A percentile compares a stretch with the other conserved stretches of the same genome.
These are phyloP conservation scores for Trichoderma sp. DNA, from an alignment of 2,329 filamentous ascomycete genomes.

Conservation along the genomic window DNA sequence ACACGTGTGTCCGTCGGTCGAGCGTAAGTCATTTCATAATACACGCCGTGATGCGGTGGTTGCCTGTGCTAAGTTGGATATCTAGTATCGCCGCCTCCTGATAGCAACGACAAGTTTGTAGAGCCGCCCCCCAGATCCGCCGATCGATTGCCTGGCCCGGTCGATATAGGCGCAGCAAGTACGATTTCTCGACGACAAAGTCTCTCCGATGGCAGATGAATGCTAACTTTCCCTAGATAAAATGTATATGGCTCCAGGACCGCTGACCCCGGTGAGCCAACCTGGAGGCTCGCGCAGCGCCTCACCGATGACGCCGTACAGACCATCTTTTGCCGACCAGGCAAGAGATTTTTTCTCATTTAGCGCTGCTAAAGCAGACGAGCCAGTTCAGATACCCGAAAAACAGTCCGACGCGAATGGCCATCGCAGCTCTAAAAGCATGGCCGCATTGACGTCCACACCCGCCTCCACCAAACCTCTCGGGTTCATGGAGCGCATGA, in stretches of 20 bases:
- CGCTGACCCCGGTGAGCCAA: conserved; percentile 63
- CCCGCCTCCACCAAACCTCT: conserved; percentile 9
- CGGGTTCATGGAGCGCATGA: conserved; percentile 58
- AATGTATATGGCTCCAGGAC: conserved; percentile 52
- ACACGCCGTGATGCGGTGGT: not conserved
- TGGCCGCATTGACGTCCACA: not conserved
- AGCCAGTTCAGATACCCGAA: conserved; percentile 40
- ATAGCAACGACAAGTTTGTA: conserved; percentile 31
- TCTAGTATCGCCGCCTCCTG: conserved; percentile 41
- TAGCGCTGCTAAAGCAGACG: conserved; percentile 31
- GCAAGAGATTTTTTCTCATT: conserved; percentile 47
- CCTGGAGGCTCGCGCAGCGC: conserved; percentile 58
- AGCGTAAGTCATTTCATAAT: conserved; percentile 39
- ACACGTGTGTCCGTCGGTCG: conserved; percentile 65
- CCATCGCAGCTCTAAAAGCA: conserved; percentile 37
- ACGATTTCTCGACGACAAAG: conserved; percentile 28
- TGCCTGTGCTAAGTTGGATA: conserved; percentile 7
- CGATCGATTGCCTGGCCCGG: conserved; percentile 43
- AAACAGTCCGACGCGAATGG: conserved; percentile 51
- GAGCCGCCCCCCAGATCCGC: conserved; percentile 29
- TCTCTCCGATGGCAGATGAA: not conserved
- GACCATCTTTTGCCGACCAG: conserved; percentile 42
- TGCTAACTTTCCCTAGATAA: conserved; percentile 46
- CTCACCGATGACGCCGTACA: conserved; percentile 61
- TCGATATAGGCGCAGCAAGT: conserved; percentile 56